Evolutionary conservation across 495 filamentous ascomycete genomes (phyloP).

Genomic region (Saxispiralis lemnorum): DNA sequence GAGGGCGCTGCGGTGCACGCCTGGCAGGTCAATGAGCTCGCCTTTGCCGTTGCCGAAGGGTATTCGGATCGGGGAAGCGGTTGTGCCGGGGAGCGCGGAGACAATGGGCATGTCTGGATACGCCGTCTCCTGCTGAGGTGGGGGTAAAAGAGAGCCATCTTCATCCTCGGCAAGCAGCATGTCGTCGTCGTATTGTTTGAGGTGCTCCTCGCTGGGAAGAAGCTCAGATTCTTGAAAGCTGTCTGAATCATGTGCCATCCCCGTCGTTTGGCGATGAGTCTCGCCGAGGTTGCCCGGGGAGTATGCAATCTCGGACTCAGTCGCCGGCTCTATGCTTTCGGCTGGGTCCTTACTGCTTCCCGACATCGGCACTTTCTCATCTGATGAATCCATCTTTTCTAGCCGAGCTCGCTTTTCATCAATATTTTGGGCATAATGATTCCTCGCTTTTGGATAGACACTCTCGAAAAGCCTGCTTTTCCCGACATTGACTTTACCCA

Average conservation of each 20-base stretch:
- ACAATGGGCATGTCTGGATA: conserved; percentile 70
- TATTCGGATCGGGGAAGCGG: conserved; percentile 79
- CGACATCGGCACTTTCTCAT: too few relatives aligned
- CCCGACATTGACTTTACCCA: conserved; percentile 93
- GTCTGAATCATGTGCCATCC: neutral
- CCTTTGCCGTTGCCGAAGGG: conserved; percentile 70
- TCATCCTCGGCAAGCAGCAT: conserved; percentile 9
- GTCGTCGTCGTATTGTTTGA: conserved; percentile 2
- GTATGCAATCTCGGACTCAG: neutral
- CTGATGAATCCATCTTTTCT: neutral
- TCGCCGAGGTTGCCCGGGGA: neutral
- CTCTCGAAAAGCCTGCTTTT: conserved; percentile 80
- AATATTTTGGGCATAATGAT: conserved; percentile 17
- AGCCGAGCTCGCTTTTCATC: neutral
- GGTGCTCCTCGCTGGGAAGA: neutral
- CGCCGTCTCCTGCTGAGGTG: conserved; percentile 47
- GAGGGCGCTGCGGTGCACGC: conserved; percentile 56
- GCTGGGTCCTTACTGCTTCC: too few relatives aligned
- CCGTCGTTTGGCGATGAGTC: too few relatives aligned
- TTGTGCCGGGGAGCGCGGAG: conserved; percentile 78
- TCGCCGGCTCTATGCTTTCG: too few relatives aligned
- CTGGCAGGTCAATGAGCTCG: conserved; percentile 88
- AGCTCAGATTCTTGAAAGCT: conserved; percentile 6
- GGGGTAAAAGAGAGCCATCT: conserved; percentile 44
- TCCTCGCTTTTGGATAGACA: conserved; percentile 68